Conservation (phyloP, 2,329 filamentous ascomycete species). For the Drechslerella dactyloides region DNA sequence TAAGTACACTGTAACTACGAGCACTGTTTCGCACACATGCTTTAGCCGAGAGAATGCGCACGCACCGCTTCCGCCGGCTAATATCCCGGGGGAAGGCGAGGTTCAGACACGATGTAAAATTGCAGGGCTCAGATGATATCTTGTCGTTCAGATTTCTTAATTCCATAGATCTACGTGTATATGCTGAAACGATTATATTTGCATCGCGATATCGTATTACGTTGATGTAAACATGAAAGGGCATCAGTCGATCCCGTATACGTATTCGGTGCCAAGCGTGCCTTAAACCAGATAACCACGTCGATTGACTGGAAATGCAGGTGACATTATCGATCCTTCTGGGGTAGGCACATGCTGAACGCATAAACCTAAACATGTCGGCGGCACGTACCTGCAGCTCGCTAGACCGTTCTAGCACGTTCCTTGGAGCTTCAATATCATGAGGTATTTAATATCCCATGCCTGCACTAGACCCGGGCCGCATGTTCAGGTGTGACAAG, state of each 20-base stretch:
- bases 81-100: not conserved
- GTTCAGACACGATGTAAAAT: too few relatives aligned
- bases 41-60: conserved; percentile 41
- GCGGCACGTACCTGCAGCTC: conserved; percentile 49
- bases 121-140: not conserved
- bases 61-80: not conserved
- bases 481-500: too few relatives aligned
- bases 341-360: not conserved
- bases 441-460: conserved; percentile 46
- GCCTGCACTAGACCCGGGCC: too few relatives aligned
- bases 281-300: too few relatives aligned
- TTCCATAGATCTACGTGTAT: too few relatives aligned
- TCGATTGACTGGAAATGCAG: not conserved
- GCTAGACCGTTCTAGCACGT: conserved; percentile 20
- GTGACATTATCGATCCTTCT: not conserved
- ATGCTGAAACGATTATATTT: too few relatives aligned
- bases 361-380: conserved; percentile 39
- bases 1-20: conserved; percentile 12
- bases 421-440: not conserved
- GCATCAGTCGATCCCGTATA: too few relatives aligned
- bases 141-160: not conserved
- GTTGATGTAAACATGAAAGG: not conserved
- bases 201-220: too few relatives aligned
- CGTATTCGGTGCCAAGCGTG: not conserved
- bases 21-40: conserved; percentile 36